Conservation (phyloP, 2,329 filamentous ascomycete genomes). For the Biscogniauxia mediterranea region DNA sequence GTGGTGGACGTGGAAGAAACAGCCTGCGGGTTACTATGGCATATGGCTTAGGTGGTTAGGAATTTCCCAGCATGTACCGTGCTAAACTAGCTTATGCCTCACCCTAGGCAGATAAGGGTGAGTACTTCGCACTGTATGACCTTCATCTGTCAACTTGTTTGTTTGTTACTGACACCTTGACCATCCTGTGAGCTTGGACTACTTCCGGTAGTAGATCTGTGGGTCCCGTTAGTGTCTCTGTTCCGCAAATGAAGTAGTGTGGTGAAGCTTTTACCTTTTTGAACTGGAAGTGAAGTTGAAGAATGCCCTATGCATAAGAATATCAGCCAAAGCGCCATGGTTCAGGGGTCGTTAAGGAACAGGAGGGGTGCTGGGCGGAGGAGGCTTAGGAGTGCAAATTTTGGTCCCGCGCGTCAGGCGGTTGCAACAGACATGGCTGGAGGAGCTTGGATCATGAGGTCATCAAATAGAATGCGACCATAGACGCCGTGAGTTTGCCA, state of each 20-base stretch:
- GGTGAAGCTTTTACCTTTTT: slow-evolving; percentile 69
- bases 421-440: slow-evolving; percentile 15
- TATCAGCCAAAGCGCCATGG: slow-evolving; percentile 24
- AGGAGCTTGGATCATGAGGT: slow-evolving; percentile 8
- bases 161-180: slow-evolving; percentile 2
- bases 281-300: slow-evolving; percentile 97
- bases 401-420: slow-evolving; percentile 7
- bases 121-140: background rate
- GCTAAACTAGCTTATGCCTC: background rate
- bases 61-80: background rate
- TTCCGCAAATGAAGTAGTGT: background rate
- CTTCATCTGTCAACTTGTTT: background rate
- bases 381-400: slow-evolving; percentile 14
- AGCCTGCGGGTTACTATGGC: background rate
- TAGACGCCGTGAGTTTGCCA: slow-evolving; percentile 14
- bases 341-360: slow-evolving; percentile 14
- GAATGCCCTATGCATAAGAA: slow-evolving; percentile 65
- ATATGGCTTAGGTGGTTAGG: background rate
- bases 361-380: slow-evolving; percentile 3
- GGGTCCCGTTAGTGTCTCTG: slow-evolving; percentile 16
- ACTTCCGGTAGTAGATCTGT: slow-evolving; percentile 43
- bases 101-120: background rate
- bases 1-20: background rate
- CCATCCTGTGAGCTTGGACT: slow-evolving; percentile 10
- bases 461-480: slow-evolving; percentile 10